Evolutionary conservation across 2,329 filamentous ascomycete genomes (phyloP), one percentile per base, ranked within the genome.

Genomic region (Sporothrix curviconia): DNA sequence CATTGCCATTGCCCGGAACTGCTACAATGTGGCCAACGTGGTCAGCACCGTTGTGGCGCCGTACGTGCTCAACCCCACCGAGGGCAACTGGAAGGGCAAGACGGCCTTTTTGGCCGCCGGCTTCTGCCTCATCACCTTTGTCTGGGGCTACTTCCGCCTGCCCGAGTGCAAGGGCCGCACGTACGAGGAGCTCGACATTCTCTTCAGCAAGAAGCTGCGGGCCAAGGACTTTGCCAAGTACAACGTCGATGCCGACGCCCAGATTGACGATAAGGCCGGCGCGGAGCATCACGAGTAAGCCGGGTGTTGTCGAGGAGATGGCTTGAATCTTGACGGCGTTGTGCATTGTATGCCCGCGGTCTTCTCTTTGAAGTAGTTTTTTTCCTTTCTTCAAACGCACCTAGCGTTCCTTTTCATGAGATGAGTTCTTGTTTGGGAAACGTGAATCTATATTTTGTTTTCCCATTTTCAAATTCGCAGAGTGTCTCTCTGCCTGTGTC

Each of bases 11-110:
- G 71, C 74, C 0, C 70, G 76, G 15, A 71, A 68, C 49, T 61
- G 70, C 7, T 79, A 78, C 67, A 74, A 78, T 54, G 61, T 78
- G 14, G 60, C 66, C 61, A 72, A 73, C 60, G 75, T 80, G 52
- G 64, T 75, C 36, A 71, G 69, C 54, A 74, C 70, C 32, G 64
- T 71, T 52, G 63, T 71, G 4, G 67, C 74, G 14, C 70, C 72
- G 0, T 71, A 76, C 59, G 63, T 68, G 59, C 59, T 72, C 44
- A 74, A 70, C 52, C 68, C 69, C 1, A 70, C 69, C 1, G 61
- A 42, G 17, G 71, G 69, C 65, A 74, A 72, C 57, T 66, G 67
- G 63, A 71, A 60, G 64, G 77, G 74, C 50, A 72, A 65, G 71
- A 73, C 62, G 67, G 78, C 59, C 1, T 77, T 72, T 58, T 72